phyloP scores from a whole-genome alignment of 2,329 filamentous ascomycete genomes.

The Aspergillus hortae region DNA sequence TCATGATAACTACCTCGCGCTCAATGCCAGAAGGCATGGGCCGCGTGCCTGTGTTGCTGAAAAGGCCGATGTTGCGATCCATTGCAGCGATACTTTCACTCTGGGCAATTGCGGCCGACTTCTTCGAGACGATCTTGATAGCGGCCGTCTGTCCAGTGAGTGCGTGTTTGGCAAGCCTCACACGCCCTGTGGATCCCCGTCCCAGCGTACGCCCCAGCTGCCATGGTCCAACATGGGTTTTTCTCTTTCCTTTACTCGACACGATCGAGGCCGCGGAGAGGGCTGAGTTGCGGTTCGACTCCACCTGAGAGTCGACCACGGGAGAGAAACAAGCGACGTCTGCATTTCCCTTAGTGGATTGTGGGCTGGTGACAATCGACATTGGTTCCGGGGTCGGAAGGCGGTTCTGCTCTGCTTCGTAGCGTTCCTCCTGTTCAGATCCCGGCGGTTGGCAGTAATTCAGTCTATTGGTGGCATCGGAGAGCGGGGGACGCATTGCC shows the following conservation, averaged over 20 bases:
- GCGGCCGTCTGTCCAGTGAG: constrained; percentile 77
- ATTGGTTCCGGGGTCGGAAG: constrained; percentile 24
- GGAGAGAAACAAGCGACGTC: constrained; percentile 55
- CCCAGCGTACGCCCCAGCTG: constrained; percentile 84
- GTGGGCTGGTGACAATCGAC: constrained; percentile 25
- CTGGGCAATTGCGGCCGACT: constrained; percentile 72
- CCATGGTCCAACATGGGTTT: constrained; percentile 89
- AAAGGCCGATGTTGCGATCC: constrained; percentile 64
- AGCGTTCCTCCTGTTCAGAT: constrained; percentile 10
- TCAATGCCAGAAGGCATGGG: constrained; percentile 85
- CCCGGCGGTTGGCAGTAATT: constrained; percentile 39
- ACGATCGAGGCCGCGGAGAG: constrained; percentile 56
- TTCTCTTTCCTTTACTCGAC: constrained; percentile 53
- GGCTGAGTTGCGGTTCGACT: constrained; percentile 50
- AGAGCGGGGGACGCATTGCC: constrained; percentile 39
- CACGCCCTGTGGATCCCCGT: constrained; percentile 82
- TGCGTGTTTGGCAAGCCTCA: constrained; percentile 78
- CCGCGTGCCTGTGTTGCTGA: constrained; percentile 57
- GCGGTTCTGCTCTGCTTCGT: constrained; percentile 12
- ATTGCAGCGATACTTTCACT: constrained; percentile 82
- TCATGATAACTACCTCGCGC: constrained; percentile 94
- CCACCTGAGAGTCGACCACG: constrained; percentile 45
- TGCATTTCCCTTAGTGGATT: constrained; percentile 24
- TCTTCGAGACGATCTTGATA: constrained; percentile 92
- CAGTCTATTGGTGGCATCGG: constrained; percentile 48